These are phyloP conservation scores for Heterobasidion occidentale DNA, from an alignment of 1,284 basidiomycete species.

Conservation along the genomic window DNA sequence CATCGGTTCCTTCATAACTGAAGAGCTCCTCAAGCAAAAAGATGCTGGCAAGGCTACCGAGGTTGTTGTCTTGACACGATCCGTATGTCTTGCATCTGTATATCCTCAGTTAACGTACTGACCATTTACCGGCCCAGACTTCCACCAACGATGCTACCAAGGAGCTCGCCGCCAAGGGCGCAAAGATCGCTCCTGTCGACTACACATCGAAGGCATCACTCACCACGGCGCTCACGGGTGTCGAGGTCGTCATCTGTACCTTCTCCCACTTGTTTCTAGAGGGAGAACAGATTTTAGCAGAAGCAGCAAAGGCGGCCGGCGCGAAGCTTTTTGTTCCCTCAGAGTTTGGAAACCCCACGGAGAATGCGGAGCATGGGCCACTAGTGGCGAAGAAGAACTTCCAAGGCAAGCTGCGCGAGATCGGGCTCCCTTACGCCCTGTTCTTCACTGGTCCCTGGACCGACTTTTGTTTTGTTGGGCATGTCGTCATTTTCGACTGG, in stretches of 20 bases:
- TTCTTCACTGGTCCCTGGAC: slow-evolving; percentile 22
- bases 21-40: slow-evolving; percentile 15
- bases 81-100: slow-evolving; percentile 2
- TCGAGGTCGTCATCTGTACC: slow-evolving; percentile 26
- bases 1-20: slow-evolving; percentile 15
- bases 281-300: slow-evolving; percentile 23
- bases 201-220: slow-evolving; percentile 22
- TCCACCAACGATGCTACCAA: slow-evolving; percentile 2
- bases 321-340: slow-evolving; percentile 32
- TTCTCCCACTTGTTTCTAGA: slow-evolving; percentile 18
- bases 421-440: slow-evolving; percentile 23
- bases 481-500: neutral
- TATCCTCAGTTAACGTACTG: too few species aligned
- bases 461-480: slow-evolving; percentile 11
- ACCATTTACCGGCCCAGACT: neutral
- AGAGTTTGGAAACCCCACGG: slow-evolving; percentile 24
- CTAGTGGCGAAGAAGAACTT: slow-evolving; percentile 7
- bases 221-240: slow-evolving; percentile 19
- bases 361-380: slow-evolving; percentile 16
- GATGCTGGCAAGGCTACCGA: slow-evolving; percentile 5
- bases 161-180: slow-evolving; percentile 16
- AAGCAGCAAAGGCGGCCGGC: slow-evolving; percentile 28
- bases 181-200: slow-evolving; percentile 20
- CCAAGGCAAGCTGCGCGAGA: slow-evolving; percentile 20
- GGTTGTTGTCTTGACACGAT: slow-evolving; percentile 8